Conservation (phyloP, 1,139 yeast species). For the Lodderomyces beijingensis region DNA sequence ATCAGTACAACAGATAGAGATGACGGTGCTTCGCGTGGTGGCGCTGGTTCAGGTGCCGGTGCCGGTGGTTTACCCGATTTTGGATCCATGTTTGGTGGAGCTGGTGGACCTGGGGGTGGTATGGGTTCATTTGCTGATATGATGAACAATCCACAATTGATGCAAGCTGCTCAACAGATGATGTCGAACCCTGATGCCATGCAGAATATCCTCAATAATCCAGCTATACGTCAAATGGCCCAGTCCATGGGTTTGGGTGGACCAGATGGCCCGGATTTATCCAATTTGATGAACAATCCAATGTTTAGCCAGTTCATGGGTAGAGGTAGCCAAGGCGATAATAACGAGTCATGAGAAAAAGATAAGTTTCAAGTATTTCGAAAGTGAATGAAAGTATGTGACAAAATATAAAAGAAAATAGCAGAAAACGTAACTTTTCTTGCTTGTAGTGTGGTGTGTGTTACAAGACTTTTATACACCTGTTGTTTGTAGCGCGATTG, state of each 20-base stretch:
- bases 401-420: too few species aligned
- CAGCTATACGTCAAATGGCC: slow-evolving; percentile 76
- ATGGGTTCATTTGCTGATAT: slow-evolving; percentile 52
- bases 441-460: too few species aligned
- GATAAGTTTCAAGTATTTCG: neutral
- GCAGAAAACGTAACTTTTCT: too few species aligned
- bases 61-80: slow-evolving; percentile 77
- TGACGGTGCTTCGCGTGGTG: slow-evolving; percentile 13
- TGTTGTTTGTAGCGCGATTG: too few species aligned
- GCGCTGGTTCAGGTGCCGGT: slow-evolving; percentile 37
- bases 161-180: slow-evolving; percentile 91
- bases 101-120: slow-evolving; percentile 57
- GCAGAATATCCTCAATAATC: slow-evolving; percentile 74
- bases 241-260: slow-evolving; percentile 61
- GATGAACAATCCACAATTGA: slow-evolving; percentile 84
- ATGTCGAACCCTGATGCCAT: slow-evolving; percentile 87
- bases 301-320: slow-evolving; percentile 57
- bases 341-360: slow-evolving; percentile 4
- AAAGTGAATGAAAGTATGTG: too few species aligned
- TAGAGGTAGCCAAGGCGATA: slow-evolving; percentile 18
- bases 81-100: slow-evolving; percentile 57
- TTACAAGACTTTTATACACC: neutral
- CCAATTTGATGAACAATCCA: slow-evolving; percentile 77
- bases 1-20: slow-evolving; percentile 20
- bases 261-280: slow-evolving; percentile 52